Conservation (phyloP, 352 stramenopile genomes). For the Ophiocytium majus region DNA sequence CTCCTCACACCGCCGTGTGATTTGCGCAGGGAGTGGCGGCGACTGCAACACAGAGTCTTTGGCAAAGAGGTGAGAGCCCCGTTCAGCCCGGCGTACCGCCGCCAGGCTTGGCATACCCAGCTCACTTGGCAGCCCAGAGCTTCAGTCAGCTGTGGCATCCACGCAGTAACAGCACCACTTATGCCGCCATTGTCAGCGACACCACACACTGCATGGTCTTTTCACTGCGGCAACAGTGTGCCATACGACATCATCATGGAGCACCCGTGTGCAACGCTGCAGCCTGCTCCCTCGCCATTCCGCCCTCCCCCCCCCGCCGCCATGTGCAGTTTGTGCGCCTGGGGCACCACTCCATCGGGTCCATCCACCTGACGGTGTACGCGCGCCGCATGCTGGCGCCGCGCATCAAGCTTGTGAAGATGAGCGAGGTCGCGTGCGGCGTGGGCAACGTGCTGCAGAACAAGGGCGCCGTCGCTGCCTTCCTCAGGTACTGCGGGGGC, state of each 20-base stretch:
- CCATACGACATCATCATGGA: no score
- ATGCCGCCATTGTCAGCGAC: no score
- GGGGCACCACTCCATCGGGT: conserved; percentile 45
- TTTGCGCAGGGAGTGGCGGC: conserved; percentile 8
- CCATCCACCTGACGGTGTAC: conserved; percentile 45
- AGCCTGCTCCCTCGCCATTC: no score
- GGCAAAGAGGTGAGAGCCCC: conserved; percentile 14
- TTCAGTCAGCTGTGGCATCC: no score
- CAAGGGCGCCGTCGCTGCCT: conserved; percentile 50
- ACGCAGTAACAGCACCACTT: no score
- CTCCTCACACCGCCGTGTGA: no score
- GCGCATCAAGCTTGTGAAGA: conserved; percentile 52
- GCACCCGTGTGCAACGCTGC: no score
- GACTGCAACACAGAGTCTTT: background rate
- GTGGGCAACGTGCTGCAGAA: conserved; percentile 57
- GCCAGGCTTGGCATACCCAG: no score
- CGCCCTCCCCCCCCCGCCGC: background rate
- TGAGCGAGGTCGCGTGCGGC: conserved; percentile 54
- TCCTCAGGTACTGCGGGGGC: conserved; percentile 40
- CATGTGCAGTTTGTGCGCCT: conserved; percentile 40
- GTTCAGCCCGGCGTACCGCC: no score
- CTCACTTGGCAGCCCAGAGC: no score
- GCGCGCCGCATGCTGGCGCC: conserved; percentile 23
- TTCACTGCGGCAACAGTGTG: no score
- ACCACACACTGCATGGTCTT: no score